Base-by-base conservation (phyloP, 1,284 basidiomycete species). In the Cystobasidium pallidum region DNA sequence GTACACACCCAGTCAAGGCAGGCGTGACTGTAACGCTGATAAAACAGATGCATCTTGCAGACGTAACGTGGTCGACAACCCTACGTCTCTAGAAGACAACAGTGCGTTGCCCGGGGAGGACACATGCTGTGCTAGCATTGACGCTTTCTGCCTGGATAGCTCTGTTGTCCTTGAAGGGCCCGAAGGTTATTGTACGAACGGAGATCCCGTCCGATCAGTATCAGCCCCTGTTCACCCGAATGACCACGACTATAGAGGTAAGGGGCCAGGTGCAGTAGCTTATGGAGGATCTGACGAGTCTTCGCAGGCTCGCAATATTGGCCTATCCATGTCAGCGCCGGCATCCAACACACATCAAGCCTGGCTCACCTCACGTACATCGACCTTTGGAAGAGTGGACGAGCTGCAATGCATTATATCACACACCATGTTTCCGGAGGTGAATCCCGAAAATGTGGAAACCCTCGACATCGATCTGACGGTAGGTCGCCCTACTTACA, bases 21-120 rank as follows among this genome's bases (percentile, higher is more conserved):
- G 24, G 59, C 15, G 15, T 11, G 13, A 19, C 15, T 21, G 32
- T 17, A 24, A 32, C 15, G 36, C 34, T 41, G 30, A 43, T 70
- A 45, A 52, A 11, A 19, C n/a, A 2, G 2, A 26, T 26, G 21
- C 30, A 11, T 28, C 30, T 63, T 19, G 8, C 51, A 71, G 68
- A 30, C 91, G 93, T 78, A 96, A 97, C 79, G 92, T 97, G 78
- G 91, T 97, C 71, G 92, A 94, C 82, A 90, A 89, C 75, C 92
- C 92, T 0, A 82, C 88, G 32, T 84, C 88, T 61, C 83, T 83
- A 66, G 89, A 92, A 21, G 88, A 91, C 75, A 96, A 96, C 80
- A 88, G 92, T 91, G 77, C 74, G 81, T 76, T 34, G 21, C 24
- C n/a, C 41, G 75, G 3, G 11, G 43, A 62, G 7, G 19, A 34